phyloP scores from a whole-genome alignment of 2,329 filamentous ascomycete genomes.

The Rhinocladiella mackenziei region DNA sequence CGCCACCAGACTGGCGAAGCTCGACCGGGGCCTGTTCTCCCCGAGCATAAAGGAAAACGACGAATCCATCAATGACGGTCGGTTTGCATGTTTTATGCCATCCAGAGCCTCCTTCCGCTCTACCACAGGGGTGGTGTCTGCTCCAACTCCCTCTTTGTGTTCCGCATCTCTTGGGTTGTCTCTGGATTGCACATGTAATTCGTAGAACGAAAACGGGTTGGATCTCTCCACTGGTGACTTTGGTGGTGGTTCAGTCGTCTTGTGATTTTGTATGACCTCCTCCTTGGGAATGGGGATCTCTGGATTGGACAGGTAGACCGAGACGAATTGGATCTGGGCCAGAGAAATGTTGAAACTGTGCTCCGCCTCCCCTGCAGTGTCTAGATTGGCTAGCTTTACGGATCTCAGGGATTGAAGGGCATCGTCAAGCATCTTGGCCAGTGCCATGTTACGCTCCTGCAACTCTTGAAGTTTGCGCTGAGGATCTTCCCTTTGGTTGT shows the following conservation, averaged over 20 bases:
- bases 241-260: neutral
- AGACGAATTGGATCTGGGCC: slow-evolving; percentile 42
- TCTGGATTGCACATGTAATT: neutral
- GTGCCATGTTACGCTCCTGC: slow-evolving; percentile 39
- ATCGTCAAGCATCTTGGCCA: slow-evolving; percentile 42
- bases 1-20: slow-evolving; percentile 46
- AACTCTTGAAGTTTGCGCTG: slow-evolving; percentile 34
- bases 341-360: slow-evolving; percentile 38
- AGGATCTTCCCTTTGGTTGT: neutral
- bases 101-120: neutral
- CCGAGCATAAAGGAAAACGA: slow-evolving; percentile 52
- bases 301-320: slow-evolving; percentile 41
- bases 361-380: slow-evolving; percentile 18
- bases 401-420: slow-evolving; percentile 41
- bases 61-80: slow-evolving; percentile 44
- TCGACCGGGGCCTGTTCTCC: slow-evolving; percentile 41
- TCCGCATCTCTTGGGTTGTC: too few relatives aligned
- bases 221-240: neutral
- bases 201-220: neutral
- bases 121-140: too few relatives aligned
- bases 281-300: slow-evolving; percentile 33
- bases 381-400: slow-evolving; percentile 33
- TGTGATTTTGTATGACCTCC: slow-evolving; percentile 1
- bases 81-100: slow-evolving; percentile 22
- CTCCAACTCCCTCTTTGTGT: too few relatives aligned